These are phyloP conservation scores for Saccharomycopsis sp. DNA, from an alignment of 805 yeast species.

Conservation along the genomic window DNA sequence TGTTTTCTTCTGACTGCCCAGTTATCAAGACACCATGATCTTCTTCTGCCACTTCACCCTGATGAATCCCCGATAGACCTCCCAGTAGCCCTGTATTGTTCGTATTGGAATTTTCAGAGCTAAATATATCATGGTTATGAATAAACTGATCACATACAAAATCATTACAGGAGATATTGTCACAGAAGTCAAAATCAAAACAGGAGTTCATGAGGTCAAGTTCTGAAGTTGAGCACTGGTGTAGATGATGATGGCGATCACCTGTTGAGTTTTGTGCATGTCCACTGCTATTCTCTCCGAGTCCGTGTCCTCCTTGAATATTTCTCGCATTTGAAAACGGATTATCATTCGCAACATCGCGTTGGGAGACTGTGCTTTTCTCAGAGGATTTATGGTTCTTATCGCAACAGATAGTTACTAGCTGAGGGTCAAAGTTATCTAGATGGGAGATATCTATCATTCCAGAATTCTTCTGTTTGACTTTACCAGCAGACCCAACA, in stretches of 20 bases:
- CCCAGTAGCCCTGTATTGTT: background rate
- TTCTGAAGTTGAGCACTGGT: slow-evolving; percentile 15
- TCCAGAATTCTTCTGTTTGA: background rate
- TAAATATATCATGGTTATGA: slow-evolving; percentile 5
- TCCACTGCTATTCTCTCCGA: too few species aligned
- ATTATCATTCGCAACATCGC: background rate
- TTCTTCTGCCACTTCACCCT: too few species aligned
- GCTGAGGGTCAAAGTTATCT: background rate
- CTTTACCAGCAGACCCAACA: background rate
- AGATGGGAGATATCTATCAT: background rate
- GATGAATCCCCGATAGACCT: background rate
- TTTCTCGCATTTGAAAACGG: background rate
- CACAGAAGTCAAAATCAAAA: slow-evolving; percentile 22
- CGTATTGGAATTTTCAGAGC: background rate
- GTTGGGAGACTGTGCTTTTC: background rate
- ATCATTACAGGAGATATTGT: slow-evolving; percentile 17
- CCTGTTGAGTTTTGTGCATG: too few species aligned
- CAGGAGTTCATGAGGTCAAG: slow-evolving; percentile 20
- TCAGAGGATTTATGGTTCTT: slow-evolving; percentile 5
- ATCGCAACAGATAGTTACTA: slow-evolving; percentile 21
- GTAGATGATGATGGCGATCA: slow-evolving; percentile 14
- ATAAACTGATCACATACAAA: slow-evolving; percentile 20
- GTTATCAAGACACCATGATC: too few species aligned
- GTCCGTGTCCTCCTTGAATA: background rate
- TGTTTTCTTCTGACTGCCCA: background rate